Percentiles rank a stretch among this genome's conserved stretches.
Conservation (phyloP, 495 filamentous ascomycete species). For the Trichoderma gamsii region DNA sequence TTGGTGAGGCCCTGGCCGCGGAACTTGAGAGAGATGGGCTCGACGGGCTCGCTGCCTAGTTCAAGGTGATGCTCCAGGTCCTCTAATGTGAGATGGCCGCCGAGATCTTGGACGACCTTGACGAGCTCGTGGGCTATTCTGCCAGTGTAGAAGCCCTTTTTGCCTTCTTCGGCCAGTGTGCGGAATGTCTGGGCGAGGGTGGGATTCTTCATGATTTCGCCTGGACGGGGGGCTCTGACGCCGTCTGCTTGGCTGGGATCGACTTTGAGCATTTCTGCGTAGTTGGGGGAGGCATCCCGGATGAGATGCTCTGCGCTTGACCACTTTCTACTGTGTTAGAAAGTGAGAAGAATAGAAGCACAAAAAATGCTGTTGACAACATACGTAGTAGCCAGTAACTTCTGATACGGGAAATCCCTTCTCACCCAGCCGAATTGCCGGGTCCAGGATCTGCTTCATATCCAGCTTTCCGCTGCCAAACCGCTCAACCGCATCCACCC, state of each 20-base stretch:
- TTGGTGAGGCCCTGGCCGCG: constrained; percentile 53
- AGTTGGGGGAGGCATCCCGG: constrained; percentile 71
- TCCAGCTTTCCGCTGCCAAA: constrained; percentile 86
- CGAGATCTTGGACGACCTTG: constrained; percentile 67
- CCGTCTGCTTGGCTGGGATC: constrained; percentile 61
- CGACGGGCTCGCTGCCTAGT: constrained; percentile 66
- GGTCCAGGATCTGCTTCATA: constrained; percentile 69
- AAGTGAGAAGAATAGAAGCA: background rate
- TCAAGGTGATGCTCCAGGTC: constrained; percentile 75
- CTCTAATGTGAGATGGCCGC: constrained; percentile 70
- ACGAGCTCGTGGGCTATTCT: constrained; percentile 71
- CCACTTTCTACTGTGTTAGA: constrained; percentile 52
- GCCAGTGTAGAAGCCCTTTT: constrained; percentile 87
- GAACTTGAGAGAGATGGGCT: constrained; percentile 76
- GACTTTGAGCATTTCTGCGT: constrained; percentile 72
- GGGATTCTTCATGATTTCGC: constrained; percentile 88
- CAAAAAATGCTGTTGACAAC: constrained; percentile 33
- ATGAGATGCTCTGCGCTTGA: constrained; percentile 51
- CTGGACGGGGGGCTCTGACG: constrained; percentile 60
- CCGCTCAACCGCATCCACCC: constrained; percentile 84
- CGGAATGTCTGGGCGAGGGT: constrained; percentile 78
- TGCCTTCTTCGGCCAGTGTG: constrained; percentile 69
- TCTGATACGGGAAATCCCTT: constrained; percentile 87
- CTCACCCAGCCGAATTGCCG: constrained; percentile 82
- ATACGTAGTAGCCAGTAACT: constrained; percentile 63